Percentiles rank a stretch among this genome's conserved stretches.
phyloP scores from a whole-genome alignment of 495 filamentous ascomycete species.

The Achaetomiella virescens region DNA sequence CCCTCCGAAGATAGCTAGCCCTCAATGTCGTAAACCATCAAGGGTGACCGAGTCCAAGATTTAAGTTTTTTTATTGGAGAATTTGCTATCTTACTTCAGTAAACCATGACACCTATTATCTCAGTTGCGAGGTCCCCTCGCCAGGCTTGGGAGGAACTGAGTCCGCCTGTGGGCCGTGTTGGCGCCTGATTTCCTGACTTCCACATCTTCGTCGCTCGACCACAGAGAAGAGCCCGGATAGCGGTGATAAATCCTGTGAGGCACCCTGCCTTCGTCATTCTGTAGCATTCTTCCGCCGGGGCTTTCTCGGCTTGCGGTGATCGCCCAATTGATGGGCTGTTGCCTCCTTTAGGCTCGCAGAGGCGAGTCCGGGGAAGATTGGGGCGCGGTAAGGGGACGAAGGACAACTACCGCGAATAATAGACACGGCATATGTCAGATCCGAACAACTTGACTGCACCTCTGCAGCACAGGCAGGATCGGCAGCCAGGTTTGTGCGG shows the following conservation, averaged over 20 bases:
- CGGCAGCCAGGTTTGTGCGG: constrained; percentile 8
- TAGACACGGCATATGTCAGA: neutral
- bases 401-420: neutral
- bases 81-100: neutral
- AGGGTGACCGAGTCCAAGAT: no score
- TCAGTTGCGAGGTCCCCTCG: neutral
- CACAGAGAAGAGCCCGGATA: neutral
- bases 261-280: constrained; percentile 2
- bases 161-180: neutral
- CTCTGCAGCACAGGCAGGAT: neutral
- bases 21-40: no score
- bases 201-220: neutral
- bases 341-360: neutral
- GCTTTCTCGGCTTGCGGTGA: neutral
- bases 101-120: neutral
- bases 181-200: neutral
- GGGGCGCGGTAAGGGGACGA: neutral
- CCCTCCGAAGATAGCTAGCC: neutral
- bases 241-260: neutral
- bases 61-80: neutral
- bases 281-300: neutral
- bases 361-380: neutral
- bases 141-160: neutral
- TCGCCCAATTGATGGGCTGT: neutral
- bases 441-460: neutral